Percentiles rank a stretch among this genome's conserved stretches.
Evolutionary conservation across 2,329 filamentous ascomycete genomes (phyloP).

Genomic region (Aureobasidium sp.): DNA sequence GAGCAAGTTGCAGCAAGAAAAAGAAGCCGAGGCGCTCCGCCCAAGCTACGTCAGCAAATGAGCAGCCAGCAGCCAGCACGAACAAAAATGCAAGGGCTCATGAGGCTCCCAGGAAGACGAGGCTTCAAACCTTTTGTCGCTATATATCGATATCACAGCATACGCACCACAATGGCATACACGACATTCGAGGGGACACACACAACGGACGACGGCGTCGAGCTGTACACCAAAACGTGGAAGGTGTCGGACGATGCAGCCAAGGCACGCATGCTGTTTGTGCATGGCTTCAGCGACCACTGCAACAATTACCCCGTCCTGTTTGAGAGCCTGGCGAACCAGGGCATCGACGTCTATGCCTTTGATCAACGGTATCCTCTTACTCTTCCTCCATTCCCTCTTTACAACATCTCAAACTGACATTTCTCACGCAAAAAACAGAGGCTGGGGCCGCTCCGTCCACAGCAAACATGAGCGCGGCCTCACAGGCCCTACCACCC

Average conservation of each 20-base stretch:
- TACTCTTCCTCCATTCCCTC: too few relatives aligned
- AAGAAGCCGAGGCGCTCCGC: neutral
- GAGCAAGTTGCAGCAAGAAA: neutral
- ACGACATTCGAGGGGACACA: constrained; percentile 41
- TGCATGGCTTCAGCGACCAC: constrained; percentile 90
- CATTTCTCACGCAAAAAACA: neutral
- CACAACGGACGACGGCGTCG: constrained; percentile 44
- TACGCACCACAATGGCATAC: neutral
- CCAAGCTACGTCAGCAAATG: constrained; percentile 6
- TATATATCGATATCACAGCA: neutral
- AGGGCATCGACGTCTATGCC: constrained; percentile 66
- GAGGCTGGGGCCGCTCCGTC: constrained; percentile 76
- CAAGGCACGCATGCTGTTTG: constrained; percentile 68
- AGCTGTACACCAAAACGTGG: constrained; percentile 58
- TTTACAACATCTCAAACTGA: too few relatives aligned
- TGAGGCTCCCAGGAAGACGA: neutral
- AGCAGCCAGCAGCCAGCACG: neutral
- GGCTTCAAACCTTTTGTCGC: neutral
- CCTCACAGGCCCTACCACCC: constrained; percentile 63
- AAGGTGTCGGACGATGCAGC: constrained; percentile 33
- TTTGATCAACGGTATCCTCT: constrained; percentile 76
- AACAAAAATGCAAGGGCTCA: neutral
- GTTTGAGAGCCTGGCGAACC: constrained; percentile 61
- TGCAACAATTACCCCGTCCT: constrained; percentile 67
- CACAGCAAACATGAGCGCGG: constrained; percentile 57